phyloP scores from a whole-genome alignment of 2,329 filamentous ascomycete species.

The Colletotrichum sp. region DNA sequence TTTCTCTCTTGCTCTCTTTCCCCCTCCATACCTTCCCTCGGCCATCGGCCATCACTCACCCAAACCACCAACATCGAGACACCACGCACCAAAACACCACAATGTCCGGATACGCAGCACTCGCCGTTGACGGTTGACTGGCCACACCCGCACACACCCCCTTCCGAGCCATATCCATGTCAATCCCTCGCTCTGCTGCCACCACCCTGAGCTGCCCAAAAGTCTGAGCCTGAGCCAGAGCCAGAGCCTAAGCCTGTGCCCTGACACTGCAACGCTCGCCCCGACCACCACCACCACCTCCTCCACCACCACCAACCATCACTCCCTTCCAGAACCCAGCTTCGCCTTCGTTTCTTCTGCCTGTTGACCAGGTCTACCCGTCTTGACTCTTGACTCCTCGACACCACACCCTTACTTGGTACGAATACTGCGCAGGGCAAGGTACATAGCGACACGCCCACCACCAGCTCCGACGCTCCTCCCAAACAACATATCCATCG shows the following conservation, averaged over 20 bases:
- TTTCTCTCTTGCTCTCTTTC: neutral
- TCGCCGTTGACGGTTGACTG: neutral
- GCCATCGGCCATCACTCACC: neutral
- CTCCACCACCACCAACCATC: neutral
- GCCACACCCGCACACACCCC: neutral
- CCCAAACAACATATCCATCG: neutral
- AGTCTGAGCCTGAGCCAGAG: neutral
- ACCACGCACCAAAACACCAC: neutral
- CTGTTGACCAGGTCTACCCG: conserved; percentile 18
- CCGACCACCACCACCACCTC: neutral
- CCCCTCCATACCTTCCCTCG: neutral
- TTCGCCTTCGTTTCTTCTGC: conserved; percentile 18
- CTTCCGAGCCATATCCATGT: conserved; percentile 8
- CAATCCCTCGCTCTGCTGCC: neutral
- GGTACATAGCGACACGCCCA: neutral
- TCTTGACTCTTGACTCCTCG: conserved; percentile 5
- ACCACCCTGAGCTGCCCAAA: neutral
- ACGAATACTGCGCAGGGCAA: neutral
- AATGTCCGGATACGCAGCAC: neutral
- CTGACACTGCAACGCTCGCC: neutral
- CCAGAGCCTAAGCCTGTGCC: neutral
- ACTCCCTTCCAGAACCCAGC: neutral
- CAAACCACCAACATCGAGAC: neutral
- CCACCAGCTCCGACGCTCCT: neutral
- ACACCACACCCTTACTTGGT: neutral